Percentiles rank a stretch among this genome's conserved stretches.
Conservation (phyloP, 129 eudicot species). For the Gnaphalium uliginosum region DNA sequence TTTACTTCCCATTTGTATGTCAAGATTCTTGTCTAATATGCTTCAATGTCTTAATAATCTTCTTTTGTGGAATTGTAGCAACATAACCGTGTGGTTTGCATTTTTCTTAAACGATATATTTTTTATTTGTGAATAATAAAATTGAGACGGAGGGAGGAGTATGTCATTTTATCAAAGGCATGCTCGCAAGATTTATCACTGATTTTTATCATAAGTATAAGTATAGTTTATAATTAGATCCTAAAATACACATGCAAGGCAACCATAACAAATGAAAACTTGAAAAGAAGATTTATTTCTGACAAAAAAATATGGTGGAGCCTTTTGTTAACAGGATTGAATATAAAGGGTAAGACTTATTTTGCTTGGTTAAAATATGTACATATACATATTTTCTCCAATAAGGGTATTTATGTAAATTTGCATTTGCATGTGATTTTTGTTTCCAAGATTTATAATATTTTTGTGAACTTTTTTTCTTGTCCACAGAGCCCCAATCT, state of each 20-base stretch:
- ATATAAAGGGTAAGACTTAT: background rate
- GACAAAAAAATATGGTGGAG: background rate
- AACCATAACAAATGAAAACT: background rate
- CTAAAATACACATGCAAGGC: background rate
- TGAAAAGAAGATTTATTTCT: too few species aligned
- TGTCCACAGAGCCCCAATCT: slow-evolving; percentile 14
- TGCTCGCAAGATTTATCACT: too few species aligned
- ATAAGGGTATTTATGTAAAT: background rate
- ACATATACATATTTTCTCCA: background rate
- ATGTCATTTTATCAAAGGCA: too few species aligned
- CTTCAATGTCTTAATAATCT: slow-evolving; percentile 10
- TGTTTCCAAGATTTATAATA: slow-evolving; percentile 14
- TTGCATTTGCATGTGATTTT: background rate
- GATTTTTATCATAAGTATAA: too few species aligned
- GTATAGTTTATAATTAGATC: background rate
- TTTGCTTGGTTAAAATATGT: too few species aligned
- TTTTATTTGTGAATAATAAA: too few species aligned
- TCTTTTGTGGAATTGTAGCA: slow-evolving; percentile 6
- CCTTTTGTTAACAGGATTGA: background rate
- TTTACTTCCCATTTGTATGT: slow-evolving; percentile 18
- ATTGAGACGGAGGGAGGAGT: too few species aligned
- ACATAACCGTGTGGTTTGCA: background rate
- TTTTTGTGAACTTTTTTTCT: slow-evolving; percentile 1
- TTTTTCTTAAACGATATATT: too few species aligned
- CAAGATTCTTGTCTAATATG: background rate